Percentiles rank a stretch among this genome's conserved stretches.
phyloP scores from a whole-genome alignment of 768 basidiomycete genomes.

The Lactarius hengduanensis region DNA sequence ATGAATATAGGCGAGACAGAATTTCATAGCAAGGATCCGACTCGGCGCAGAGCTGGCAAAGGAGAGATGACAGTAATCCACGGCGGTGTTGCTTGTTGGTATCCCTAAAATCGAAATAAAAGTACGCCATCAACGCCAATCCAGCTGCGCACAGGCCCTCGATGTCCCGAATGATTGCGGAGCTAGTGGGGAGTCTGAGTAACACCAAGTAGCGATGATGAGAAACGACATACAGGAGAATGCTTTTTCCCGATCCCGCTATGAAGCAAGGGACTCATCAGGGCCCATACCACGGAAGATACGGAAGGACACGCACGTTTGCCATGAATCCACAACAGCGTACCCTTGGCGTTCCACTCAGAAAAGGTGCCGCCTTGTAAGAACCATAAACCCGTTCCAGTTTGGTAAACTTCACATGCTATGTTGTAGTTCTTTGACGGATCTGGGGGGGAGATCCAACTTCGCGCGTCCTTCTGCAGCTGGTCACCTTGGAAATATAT shows the following conservation, averaged over 20 bases:
- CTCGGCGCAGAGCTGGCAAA: background rate
- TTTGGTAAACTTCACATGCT: background rate
- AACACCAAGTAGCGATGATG: background rate
- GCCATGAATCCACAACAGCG: background rate
- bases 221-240: background rate
- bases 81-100: background rate
- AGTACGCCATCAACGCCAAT: slow-evolving; percentile 6
- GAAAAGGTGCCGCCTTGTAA: background rate
- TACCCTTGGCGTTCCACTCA: background rate
- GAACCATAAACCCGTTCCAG: background rate
- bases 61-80: slow-evolving; percentile 1
- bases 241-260: background rate
- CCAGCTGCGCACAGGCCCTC: background rate
- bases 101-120: background rate
- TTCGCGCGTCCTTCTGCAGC: background rate
- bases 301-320: background rate
- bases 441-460: background rate
- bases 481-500: background rate
- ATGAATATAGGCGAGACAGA: background rate
- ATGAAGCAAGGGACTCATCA: background rate
- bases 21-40: background rate
- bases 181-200: background rate
- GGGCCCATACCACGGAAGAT: background rate
- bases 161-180: background rate
- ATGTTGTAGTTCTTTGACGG: background rate